These are phyloP conservation scores for Torulaspora franciscae DNA, from an alignment of 805 yeast genomes.

Conservation along the genomic window DNA sequence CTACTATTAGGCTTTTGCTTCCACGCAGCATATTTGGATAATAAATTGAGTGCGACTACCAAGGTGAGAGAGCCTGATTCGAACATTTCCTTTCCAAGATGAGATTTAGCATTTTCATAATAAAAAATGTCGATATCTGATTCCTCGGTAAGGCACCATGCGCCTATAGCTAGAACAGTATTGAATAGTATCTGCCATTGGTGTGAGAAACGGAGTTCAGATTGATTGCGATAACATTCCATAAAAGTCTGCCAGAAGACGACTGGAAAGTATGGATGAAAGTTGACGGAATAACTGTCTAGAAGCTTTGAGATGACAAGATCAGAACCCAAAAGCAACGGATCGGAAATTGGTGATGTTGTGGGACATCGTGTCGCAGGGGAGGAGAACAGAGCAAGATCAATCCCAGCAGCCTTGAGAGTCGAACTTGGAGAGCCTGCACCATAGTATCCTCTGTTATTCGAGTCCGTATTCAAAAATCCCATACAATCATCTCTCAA, in stretches of 20 bases:
- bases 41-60: slow-evolving; percentile 47
- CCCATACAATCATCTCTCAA: slow-evolving; percentile 56
- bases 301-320: slow-evolving; percentile 33
- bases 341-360: slow-evolving; percentile 2
- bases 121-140: slow-evolving; percentile 49
- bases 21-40: slow-evolving; percentile 59
- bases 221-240: not conserved
- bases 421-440: slow-evolving; percentile 56
- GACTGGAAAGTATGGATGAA: slow-evolving; percentile 60
- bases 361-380: not conserved
- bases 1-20: slow-evolving; percentile 63
- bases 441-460: slow-evolving; percentile 62
- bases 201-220: slow-evolving; percentile 30
- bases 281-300: slow-evolving; percentile 51
- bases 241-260: slow-evolving; percentile 50
- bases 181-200: slow-evolving; percentile 51
- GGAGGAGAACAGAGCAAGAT: slow-evolving; percentile 4
- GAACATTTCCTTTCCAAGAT: slow-evolving; percentile 44
- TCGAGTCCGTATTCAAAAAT: slow-evolving; percentile 46
- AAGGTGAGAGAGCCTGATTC: slow-evolving; percentile 57
- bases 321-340: slow-evolving; percentile 13
- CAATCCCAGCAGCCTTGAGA: slow-evolving; percentile 43
- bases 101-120: slow-evolving; percentile 48
- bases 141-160: slow-evolving; percentile 61
- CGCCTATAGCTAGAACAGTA: slow-evolving; percentile 60